Percentiles rank a stretch among this genome's conserved stretches.
phyloP scores from a whole-genome alignment of 2,329 filamentous ascomycete genomes.

The Sporothrix globosa region DNA sequence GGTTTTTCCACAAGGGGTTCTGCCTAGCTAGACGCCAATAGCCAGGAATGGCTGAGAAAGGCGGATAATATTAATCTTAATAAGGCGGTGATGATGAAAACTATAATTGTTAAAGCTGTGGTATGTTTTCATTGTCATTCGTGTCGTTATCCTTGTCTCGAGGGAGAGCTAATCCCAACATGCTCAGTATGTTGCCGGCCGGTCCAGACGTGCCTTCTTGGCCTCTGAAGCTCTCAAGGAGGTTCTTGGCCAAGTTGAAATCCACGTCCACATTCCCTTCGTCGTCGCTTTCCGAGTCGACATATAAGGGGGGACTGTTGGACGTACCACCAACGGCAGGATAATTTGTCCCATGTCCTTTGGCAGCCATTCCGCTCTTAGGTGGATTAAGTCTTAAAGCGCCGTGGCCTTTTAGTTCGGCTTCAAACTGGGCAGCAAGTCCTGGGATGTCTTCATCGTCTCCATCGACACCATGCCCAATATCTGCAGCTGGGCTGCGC shows the following conservation, averaged over 20 bases:
- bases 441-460: conserved; percentile 61
- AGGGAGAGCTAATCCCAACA: conserved; percentile 83
- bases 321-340: background rate
- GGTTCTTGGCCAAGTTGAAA: conserved; percentile 84
- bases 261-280: conserved; percentile 74
- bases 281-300: conserved; percentile 49
- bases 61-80: conserved; percentile 1
- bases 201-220: conserved; percentile 86
- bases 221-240: conserved; percentile 89
- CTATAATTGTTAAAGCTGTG: conserved; percentile 37
- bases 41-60: background rate
- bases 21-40: conserved; percentile 2
- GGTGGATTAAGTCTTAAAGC: conserved; percentile 61
- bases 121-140: conserved; percentile 55
- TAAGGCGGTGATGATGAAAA: too few relatives aligned
- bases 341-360: conserved; percentile 40
- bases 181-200: conserved; percentile 79
- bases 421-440: conserved; percentile 70
- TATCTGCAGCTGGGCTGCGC: conserved; percentile 29
- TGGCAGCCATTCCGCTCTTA: conserved; percentile 40
- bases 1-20: background rate
- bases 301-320: background rate
- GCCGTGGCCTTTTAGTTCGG: conserved; percentile 70
- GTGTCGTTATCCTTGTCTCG: conserved; percentile 68
- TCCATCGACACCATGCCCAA: conserved; percentile 39